Evolutionary conservation across 1,139 yeast species (phyloP), one percentile per base, ranked within the genome.

Genomic region (Lodderomyces theae): DNA sequence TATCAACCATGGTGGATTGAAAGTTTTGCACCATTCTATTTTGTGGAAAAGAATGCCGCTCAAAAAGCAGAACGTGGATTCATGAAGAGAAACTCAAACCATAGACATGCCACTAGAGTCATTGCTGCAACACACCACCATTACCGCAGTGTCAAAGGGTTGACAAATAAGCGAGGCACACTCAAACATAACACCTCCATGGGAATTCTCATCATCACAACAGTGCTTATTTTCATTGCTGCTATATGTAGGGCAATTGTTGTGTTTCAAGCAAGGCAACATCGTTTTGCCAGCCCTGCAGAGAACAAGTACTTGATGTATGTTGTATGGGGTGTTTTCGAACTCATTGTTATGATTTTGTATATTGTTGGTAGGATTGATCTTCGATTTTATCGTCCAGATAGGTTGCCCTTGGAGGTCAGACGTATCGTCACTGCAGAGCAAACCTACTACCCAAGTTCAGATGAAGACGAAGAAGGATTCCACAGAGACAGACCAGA

Each of bases 1-100:
- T 70, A 67, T 48, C 75, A 70, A 48, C 74, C 75, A 23, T 69
- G 75, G 75, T 70, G 75, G 75, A 61, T 70, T 46, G 73, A 69
- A 50, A 61, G 68, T 13, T 70, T 70, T 51, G 52, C 59, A 31
- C 70, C 74, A n/a, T 62, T 66, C 37, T 69, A 70, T 49, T 70
- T 66, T 51, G 74, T 69, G 18, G 54, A 58, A 47, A 60, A 60
- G 34, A 57, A 59, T 38, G 75, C 74, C 6, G 66, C 69, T 3
- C 58, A 58, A 45, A 59, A 63, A 29, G 74, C 74, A 3, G 74
- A 64, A 47, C 66, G 61, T 39, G 56, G 71, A 1, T 69, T 69
- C 41, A 65, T 68, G 73, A 69, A 64, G 49, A 58, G 74, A 54
- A 66, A 66, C 51, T 68, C 63, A 43, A 66, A 68, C 49, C 74